Base-by-base conservation (phyloP, 75 land plant genomes). In the Picea glauca region DNA sequence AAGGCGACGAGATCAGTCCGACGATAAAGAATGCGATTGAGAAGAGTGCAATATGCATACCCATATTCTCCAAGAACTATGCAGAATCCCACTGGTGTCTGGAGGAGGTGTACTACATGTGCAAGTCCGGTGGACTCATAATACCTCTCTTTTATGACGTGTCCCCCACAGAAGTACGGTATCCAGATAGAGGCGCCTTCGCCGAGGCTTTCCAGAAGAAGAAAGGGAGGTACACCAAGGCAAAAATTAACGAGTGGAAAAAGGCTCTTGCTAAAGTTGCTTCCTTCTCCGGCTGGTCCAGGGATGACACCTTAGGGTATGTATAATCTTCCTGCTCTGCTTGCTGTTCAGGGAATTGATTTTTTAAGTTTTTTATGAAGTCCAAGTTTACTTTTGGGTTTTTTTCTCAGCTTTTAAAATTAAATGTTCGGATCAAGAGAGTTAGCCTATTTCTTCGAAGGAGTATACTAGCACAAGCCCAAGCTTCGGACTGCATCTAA, bases 41-140 rank as follows among this genome's bases (percentile, higher is more conserved):
- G 23, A 35, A 62, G 17, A 60, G 46, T 60, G 13, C 50, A 7
- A 60, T 60, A n/a, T 31, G 75, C 70, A 62, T 77, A 30, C 67
- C 67, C 35, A 62, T 77, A 30, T 38, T 77, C 23, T 63, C 78
- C 40, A 38, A 4, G 8, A 62, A 62, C 4, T 77, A 31, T 35
- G 78, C 78, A 4, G 50, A 77, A 32, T 77, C 78, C 26, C 67
- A 77, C 15, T 62, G 78, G 78, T 77, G 78, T 14, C 1, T 77
- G 46, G 67, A 77, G 7, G 78, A 62, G 66, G 26, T 61, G 8
- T 20, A n/a, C 3, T 30, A 58, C 23, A 77, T 61, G 67, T 62
- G 38, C 30, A 60, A 62, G 38, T 35, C 43, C 11, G 33, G 21
- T 77, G 43, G 67, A 18, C 21, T 60, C 5, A 63, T 77, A 20